Evolutionary conservation across 208 protist genomes (phyloP).

Genomic region (Leishmania gerbilli): DNA sequence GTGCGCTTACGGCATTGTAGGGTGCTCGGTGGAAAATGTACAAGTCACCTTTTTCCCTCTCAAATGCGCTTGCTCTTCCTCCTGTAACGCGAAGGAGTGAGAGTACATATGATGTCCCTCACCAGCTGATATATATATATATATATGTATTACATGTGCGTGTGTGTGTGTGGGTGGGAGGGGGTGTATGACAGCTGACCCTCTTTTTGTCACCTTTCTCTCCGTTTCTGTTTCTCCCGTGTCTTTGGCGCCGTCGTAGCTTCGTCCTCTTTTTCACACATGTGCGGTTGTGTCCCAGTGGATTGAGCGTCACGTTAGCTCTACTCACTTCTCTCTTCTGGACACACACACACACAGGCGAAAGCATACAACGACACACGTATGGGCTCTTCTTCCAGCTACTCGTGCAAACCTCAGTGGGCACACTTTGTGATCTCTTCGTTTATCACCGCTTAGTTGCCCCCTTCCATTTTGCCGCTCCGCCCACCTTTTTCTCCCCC

Average conservation of each 20-base stretch:
- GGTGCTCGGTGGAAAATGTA: neutral
- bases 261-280: neutral
- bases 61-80: neutral
- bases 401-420: neutral
- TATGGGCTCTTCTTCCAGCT: conserved; percentile 12
- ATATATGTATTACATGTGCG: neutral
- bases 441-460: neutral
- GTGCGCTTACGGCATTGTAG: neutral
- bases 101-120: neutral
- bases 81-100: neutral
- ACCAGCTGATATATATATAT: neutral
- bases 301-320: neutral
- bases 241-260: neutral
- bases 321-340: neutral
- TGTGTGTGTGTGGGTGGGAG: neutral
- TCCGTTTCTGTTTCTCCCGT: neutral
- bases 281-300: neutral
- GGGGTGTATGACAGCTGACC: neutral
- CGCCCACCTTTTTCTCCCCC: neutral
- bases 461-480: neutral
- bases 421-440: neutral
- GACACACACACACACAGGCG: neutral
- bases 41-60: neutral
- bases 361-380: neutral
- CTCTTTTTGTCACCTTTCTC: neutral